A percentile compares a stretch with the other conserved stretches of the same genome.
Conservation (phyloP, 2,329 filamentous ascomycete genomes). For the Fusarium nurragi region DNA sequence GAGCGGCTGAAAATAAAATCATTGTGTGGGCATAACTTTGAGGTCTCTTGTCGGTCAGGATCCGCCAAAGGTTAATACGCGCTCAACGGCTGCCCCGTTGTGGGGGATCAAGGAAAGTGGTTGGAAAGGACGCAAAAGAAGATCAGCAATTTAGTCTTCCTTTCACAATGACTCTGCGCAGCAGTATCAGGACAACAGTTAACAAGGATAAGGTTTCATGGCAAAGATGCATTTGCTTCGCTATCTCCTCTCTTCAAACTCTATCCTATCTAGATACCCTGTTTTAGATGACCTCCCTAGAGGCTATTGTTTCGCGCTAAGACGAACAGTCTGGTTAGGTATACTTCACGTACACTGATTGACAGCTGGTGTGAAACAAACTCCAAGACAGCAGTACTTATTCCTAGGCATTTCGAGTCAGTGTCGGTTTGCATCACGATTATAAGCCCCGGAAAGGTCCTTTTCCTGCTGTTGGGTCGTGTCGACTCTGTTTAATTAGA, state of each 20-base stretch:
- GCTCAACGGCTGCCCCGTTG: background rate
- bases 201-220: no score
- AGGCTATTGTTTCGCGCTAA: slow-evolving; percentile 38
- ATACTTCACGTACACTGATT: background rate
- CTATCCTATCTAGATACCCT: no score
- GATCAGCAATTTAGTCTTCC: background rate
- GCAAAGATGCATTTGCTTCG: background rate
- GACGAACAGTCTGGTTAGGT: slow-evolving; percentile 1
- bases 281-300: background rate
- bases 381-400: background rate
- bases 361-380: background rate
- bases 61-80: background rate
- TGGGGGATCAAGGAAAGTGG: background rate
- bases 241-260: background rate
- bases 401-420: background rate
- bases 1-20: background rate
- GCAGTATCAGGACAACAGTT: no score
- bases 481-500: background rate
- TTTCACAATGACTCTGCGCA: background rate
- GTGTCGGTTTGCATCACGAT: background rate
- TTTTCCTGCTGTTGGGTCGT: background rate
- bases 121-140: background rate
- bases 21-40: background rate
- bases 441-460: no score
- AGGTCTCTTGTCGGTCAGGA: background rate